Percentiles rank a stretch among this genome's conserved stretches.
Conservation (phyloP, 2,329 filamentous ascomycete species). For the Penicillium sp. region DNA sequence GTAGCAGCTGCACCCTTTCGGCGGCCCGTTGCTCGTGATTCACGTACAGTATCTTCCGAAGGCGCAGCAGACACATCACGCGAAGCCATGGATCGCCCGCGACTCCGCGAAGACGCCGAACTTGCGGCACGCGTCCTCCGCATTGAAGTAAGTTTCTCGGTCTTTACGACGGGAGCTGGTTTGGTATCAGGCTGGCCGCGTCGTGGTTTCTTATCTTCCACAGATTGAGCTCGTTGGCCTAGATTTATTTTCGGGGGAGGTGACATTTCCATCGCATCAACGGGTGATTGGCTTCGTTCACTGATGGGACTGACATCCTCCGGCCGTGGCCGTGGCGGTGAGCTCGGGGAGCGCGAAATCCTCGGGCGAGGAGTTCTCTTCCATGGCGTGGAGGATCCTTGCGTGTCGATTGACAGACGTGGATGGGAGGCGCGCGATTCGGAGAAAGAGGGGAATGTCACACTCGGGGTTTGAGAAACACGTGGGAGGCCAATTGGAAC, state of each 20-base stretch:
- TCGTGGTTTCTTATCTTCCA: constrained; percentile 22
- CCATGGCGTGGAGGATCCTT: constrained; percentile 45
- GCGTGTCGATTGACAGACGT: constrained; percentile 38
- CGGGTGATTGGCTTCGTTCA: constrained; percentile 40
- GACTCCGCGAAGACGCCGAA: constrained; percentile 37
- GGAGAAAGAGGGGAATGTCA: constrained; percentile 24
- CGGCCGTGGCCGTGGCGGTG: constrained; percentile 40
- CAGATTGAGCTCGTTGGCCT: constrained; percentile 17
- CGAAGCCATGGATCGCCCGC: constrained; percentile 35
- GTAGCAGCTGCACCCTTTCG: constrained; percentile 24
- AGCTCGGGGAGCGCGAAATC: constrained; percentile 37
- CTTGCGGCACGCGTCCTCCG: constrained; percentile 34
- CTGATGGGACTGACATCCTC: constrained; percentile 48
- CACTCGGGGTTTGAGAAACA: constrained; percentile 30
- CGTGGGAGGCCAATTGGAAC: constrained; percentile 21
- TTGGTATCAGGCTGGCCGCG: constrained; percentile 23
- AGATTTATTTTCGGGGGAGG: constrained; percentile 23
- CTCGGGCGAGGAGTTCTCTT: constrained; percentile 38
- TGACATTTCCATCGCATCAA: constrained; percentile 28
- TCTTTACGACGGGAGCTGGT: constrained; percentile 20
- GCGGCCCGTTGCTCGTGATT: constrained; percentile 25
- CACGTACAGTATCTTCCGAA: constrained; percentile 23
- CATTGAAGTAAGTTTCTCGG: constrained; percentile 26
- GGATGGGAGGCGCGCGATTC: constrained; percentile 29
- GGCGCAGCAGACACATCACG: constrained; percentile 29